These are phyloP conservation scores for Aphanomyces stellatus DNA, from an alignment of 352 stramenopile species.

Conservation along the genomic window DNA sequence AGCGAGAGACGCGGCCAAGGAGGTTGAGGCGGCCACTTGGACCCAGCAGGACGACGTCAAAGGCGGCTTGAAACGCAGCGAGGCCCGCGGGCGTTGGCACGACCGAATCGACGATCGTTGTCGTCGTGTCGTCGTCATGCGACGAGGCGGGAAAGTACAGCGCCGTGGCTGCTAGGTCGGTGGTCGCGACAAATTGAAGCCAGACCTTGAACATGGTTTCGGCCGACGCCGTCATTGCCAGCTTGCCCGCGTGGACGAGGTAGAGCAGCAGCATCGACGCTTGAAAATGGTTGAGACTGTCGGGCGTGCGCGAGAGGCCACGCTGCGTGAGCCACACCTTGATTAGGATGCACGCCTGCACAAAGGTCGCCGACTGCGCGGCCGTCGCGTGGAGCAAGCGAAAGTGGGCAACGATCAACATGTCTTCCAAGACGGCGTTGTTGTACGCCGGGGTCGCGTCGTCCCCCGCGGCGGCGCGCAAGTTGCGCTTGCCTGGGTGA, in stretches of 20 bases:
- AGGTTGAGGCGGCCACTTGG: constrained; percentile 67
- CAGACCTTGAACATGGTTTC: constrained; percentile 83
- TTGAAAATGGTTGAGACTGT: constrained; percentile 81
- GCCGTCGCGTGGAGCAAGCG: constrained; percentile 61
- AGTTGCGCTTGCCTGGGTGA: constrained; percentile 72
- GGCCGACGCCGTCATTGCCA: constrained; percentile 57
- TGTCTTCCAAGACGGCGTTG: constrained; percentile 87
- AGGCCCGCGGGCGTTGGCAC: constrained; percentile 57
- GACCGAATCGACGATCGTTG: constrained; percentile 24
- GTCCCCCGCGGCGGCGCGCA: constrained; percentile 67
- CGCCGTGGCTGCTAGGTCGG: constrained; percentile 55
- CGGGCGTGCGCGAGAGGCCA: constrained; percentile 50
- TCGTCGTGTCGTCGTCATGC: not conserved
- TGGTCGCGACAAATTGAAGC: constrained; percentile 65
- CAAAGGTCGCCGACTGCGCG: constrained; percentile 59
- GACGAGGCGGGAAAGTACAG: constrained; percentile 49
- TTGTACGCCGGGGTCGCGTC: constrained; percentile 86
- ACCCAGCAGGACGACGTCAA: constrained; percentile 70
- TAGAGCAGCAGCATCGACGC: constrained; percentile 80
- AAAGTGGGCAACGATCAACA: constrained; percentile 75
- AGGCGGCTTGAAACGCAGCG: constrained; percentile 51
- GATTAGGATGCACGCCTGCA: constrained; percentile 63
- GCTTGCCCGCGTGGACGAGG: constrained; percentile 60
- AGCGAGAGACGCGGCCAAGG: constrained; percentile 50
- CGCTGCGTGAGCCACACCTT: constrained; percentile 87